Conservation (phyloP, 176 grass and related monocot species). For the Triticum monococcum region DNA sequence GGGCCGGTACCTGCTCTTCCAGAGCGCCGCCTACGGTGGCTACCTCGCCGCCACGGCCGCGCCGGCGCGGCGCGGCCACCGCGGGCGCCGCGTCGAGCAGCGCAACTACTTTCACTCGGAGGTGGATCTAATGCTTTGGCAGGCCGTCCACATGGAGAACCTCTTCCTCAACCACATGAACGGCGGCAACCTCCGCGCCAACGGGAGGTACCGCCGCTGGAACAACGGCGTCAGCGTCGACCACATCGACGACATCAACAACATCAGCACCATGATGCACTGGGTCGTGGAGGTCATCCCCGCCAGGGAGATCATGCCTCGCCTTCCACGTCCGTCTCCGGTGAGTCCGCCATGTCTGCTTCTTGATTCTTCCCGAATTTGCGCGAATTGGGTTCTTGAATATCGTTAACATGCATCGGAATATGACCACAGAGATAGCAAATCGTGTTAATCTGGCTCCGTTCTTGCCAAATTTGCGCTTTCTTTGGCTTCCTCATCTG, state of each 20-base stretch:
- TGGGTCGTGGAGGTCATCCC: constrained; percentile 15
- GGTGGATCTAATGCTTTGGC: neutral
- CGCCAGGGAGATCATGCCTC: neutral
- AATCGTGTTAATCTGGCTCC: too few relatives aligned
- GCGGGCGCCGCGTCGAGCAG: neutral
- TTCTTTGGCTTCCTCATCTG: too few relatives aligned
- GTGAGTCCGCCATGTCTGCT: neutral
- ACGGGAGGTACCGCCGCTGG: neutral
- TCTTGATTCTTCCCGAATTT: too few relatives aligned
- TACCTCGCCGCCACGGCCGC: neutral
- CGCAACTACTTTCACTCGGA: neutral
- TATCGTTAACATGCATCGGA: too few relatives aligned
- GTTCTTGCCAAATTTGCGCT: too few relatives aligned
- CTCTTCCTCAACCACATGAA: neutral
- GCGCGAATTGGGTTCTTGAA: neutral
- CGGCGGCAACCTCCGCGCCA: constrained; percentile 3
- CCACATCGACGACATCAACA: neutral
- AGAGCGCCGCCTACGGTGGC: constrained; percentile 11
- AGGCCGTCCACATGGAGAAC: neutral
- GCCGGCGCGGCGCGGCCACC: too few relatives aligned
- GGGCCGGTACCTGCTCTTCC: neutral
- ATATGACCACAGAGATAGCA: too few relatives aligned
- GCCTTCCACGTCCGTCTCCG: neutral
- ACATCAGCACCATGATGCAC: neutral
- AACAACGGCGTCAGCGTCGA: neutral